Evolutionary conservation across 2,329 filamentous ascomycete species (phyloP).

Genomic region (Fusarium graminum): DNA sequence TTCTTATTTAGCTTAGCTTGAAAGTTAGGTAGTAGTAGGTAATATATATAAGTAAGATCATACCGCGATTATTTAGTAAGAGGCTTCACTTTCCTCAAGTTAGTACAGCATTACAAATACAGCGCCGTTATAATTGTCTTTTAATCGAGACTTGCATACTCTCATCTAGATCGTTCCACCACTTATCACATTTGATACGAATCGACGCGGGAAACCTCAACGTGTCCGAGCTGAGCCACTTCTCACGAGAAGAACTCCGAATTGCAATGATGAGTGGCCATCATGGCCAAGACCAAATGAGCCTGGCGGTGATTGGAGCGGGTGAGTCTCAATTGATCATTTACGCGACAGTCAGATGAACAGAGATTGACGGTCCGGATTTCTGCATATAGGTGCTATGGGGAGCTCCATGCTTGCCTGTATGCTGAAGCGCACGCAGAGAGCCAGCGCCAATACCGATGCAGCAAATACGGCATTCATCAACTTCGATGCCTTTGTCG

Average conservation of each 20-base stretch:
- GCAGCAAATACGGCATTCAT: slow-evolving; percentile 9
- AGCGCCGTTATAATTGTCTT: slow-evolving; percentile 8
- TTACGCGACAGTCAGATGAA: slow-evolving; percentile 5
- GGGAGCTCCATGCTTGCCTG: slow-evolving; percentile 13
- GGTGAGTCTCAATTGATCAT: slow-evolving; percentile 6
- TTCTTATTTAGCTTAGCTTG: not conserved
- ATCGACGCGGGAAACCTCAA: slow-evolving; percentile 5
- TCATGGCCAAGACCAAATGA: slow-evolving; percentile 7
- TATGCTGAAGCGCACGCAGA: slow-evolving; percentile 11
- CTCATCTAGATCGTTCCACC: slow-evolving; percentile 7
- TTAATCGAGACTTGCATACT: slow-evolving; percentile 2
- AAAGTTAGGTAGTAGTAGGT: slow-evolving; percentile 5
- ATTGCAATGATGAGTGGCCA: slow-evolving; percentile 5
- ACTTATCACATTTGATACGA: slow-evolving; percentile 5
- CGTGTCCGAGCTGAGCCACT: slow-evolving; percentile 11
- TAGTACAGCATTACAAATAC: slow-evolving; percentile 7
- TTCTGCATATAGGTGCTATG: slow-evolving; percentile 14
- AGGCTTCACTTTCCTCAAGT: slow-evolving; percentile 2
- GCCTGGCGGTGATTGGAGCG: slow-evolving; percentile 6
- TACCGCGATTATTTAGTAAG: slow-evolving; percentile 6
- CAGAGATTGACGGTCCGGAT: slow-evolving; percentile 7
- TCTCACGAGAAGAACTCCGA: slow-evolving; percentile 6
- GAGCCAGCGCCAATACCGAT: slow-evolving; percentile 10
- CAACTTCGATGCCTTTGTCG: slow-evolving; percentile 9
- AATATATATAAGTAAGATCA: slow-evolving; percentile 2